Conservation (phyloP, 306 rosid genomes). For the Chamaecrista fasciculata region DNA sequence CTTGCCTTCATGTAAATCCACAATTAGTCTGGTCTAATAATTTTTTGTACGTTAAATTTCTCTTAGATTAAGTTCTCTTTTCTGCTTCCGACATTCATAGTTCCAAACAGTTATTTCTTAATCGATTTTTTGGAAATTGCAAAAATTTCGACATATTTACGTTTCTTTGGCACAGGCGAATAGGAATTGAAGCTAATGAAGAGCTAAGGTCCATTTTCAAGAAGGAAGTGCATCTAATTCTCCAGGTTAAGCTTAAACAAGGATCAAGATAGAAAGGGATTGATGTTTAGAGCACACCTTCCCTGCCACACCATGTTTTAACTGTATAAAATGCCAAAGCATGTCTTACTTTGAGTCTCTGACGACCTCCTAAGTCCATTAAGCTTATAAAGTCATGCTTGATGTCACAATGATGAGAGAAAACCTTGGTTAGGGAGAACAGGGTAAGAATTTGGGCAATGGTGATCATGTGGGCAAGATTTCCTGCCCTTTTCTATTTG, state of each 20-base stretch:
- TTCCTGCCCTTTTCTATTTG: conserved; percentile 9
- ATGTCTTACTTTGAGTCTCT: conserved; percentile 9
- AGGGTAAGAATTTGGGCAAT: conserved; percentile 3
- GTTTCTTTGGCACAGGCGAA: conserved; percentile 62
- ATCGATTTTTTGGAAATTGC: background rate
- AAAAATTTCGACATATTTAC: conserved; percentile 4
- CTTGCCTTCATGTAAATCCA: background rate
- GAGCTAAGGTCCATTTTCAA: conserved; percentile 90
- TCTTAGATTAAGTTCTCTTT: background rate
- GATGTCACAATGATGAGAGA: conserved; percentile 22
- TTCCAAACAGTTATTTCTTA: conserved; percentile 18
- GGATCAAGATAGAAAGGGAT: conserved; percentile 12
- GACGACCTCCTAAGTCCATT: background rate
- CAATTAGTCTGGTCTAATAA: background rate
- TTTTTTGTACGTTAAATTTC: background rate
- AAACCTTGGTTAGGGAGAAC: conserved; percentile 14
- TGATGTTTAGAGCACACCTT: conserved; percentile 23
- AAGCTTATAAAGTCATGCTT: conserved; percentile 28
- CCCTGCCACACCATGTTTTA: conserved; percentile 28
- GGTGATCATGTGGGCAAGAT: conserved; percentile 24
- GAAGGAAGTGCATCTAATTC: conserved; percentile 86
- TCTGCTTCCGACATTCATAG: background rate
- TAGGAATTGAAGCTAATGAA: conserved; percentile 93
- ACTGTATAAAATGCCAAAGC: conserved; percentile 31
- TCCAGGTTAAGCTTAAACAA: conserved; percentile 74